These are phyloP conservation scores for Fusarium pseudocircinatum DNA, from an alignment of 2,329 filamentous ascomycete species.

Conservation along the genomic window DNA sequence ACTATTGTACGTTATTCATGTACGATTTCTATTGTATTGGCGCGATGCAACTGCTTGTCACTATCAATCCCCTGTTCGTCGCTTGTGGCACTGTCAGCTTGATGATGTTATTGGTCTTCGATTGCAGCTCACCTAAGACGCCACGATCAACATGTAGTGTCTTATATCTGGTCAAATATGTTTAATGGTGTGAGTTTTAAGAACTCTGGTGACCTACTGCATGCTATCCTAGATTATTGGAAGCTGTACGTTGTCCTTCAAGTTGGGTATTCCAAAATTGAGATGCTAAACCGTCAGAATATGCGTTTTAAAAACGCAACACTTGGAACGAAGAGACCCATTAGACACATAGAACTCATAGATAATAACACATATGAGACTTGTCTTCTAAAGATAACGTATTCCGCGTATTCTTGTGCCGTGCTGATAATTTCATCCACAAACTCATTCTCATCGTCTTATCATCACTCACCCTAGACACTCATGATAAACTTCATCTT, in stretches of 20 bases:
- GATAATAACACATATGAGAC: neutral
- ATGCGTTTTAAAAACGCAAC: too few relatives aligned
- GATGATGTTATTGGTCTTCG: neutral
- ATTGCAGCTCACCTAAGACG: neutral
- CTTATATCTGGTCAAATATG: neutral
- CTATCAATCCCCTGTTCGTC: neutral
- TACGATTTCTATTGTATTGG: neutral
- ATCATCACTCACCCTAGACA: conserved; percentile 18
- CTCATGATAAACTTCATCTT: neutral
- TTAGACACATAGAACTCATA: neutral
- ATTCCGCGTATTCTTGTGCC: neutral
- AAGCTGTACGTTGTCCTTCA: too few relatives aligned
- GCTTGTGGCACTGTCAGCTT: neutral
- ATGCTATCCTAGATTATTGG: too few relatives aligned
- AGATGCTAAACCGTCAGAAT: too few relatives aligned
- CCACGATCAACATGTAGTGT: neutral
- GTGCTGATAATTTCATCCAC: neutral
- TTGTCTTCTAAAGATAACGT: accelerated
- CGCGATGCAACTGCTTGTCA: neutral
- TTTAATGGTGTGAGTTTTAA: too few relatives aligned
- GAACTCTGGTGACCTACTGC: neutral
- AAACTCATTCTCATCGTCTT: neutral
- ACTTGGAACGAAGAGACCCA: too few relatives aligned
- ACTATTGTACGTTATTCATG: neutral
- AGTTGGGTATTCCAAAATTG: accelerated